Evolutionary conservation across 208 protist species (phyloP).

Genomic region (Trypanosoma theileri): DNA sequence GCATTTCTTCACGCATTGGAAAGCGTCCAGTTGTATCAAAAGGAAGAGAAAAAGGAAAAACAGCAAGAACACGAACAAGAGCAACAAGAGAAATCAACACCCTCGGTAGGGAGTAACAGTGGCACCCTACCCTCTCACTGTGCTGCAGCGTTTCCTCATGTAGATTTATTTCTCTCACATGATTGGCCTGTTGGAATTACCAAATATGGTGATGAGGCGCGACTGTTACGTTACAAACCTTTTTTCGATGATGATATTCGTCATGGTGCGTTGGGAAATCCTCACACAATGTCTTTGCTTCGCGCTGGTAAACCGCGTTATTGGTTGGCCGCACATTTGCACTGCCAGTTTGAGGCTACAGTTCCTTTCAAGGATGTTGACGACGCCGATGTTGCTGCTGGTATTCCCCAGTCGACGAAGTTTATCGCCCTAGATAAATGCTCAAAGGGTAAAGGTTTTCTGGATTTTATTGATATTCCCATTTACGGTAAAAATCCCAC

Average conservation of each 20-base stretch:
- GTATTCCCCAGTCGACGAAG: conserved; percentile 27
- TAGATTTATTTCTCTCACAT: conserved; percentile 88
- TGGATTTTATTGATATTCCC: conserved; percentile 75
- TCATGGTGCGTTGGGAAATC: conserved; percentile 75
- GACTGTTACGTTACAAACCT: conserved; percentile 81
- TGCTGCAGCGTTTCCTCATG: conserved; percentile 15
- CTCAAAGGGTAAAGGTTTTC: conserved; percentile 66
- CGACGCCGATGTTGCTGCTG: conserved; percentile 7
- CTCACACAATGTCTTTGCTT: conserved; percentile 74
- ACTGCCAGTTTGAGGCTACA: conserved; percentile 83
- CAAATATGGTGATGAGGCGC: conserved; percentile 73
- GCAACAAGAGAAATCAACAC: background rate
- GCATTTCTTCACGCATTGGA: conserved; percentile 37
- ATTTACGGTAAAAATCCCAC: conserved; percentile 6
- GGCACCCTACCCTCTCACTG: conserved; percentile 9
- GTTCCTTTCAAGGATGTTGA: conserved; percentile 29
- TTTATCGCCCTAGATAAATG: conserved; percentile 93
- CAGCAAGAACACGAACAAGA: background rate
- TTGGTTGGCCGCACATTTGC: conserved; percentile 88
- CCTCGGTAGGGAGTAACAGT: too few species aligned
- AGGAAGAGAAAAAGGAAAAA: background rate
- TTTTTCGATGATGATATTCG: conserved; percentile 88
- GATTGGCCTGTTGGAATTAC: conserved; percentile 92
- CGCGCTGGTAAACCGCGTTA: conserved; percentile 51
- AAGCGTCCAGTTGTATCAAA: conserved; percentile 8